Base-by-base conservation (phyloP, 768 basidiomycete species). In the Serendipita vermifera region DNA sequence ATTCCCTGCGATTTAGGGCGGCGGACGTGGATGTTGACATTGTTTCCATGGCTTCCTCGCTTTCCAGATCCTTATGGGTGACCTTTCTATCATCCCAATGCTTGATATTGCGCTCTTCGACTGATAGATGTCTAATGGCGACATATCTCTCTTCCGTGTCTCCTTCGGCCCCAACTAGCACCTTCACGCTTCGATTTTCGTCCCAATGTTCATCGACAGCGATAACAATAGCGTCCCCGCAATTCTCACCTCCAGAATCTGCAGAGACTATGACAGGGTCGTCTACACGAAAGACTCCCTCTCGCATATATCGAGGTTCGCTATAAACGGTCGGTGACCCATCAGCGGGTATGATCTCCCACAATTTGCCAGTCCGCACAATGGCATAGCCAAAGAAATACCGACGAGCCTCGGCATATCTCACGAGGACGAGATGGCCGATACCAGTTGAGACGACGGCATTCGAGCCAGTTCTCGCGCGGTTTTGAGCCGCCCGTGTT, bases 31-130 rank as follows among this genome's bases (percentile, higher is more conserved):
- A 29, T 15, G 27, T 15, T 3, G 22, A 29, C n/a, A 29, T 22
- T 29, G n/a, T 29, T 15, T 20, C 46, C 4, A 51, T 29, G 6
- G 20, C 20, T 7, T 51, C 46, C 29, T 51, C 46, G 3, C 22
- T 26, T n/a, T 51, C 46, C 6, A 51, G 46, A n/a, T 51, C 46
- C 46, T 29, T 20, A 29, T 51, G 46, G 6, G 46, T 22, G 27
- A 51, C 5, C 46, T 51, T 51, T 15, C 46, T 20, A 3, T 20
- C 15, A n/a, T 51, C 46, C 46, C 46, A 51, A 26, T 51, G 46
- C 22, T 51, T 51, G 27, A 51, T 51, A 29, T 51, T 3, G n/a
- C n/a, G 17, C n/a, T 51, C 46, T 7, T 22, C n/a, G 29, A 51
- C 46, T 5, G 46, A 51, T 15, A 51, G n/a, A n/a, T 51, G 29